Conservation (phyloP, 2,329 filamentous ascomycete species). For the Drechslerella coelobrocha region DNA sequence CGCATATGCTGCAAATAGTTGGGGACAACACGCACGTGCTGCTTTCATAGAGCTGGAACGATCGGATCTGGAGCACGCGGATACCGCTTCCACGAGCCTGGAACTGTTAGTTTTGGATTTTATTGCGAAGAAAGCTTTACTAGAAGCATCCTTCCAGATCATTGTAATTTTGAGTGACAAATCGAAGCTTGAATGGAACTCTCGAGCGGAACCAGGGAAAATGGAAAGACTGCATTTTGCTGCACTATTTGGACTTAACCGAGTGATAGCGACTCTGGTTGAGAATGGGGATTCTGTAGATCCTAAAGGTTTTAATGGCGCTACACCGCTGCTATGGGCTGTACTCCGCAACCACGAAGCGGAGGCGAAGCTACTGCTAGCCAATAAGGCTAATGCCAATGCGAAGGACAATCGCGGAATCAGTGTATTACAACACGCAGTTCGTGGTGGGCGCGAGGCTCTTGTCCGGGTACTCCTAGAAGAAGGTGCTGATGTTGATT, state of each 20-base stretch:
- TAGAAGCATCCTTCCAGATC: no score
- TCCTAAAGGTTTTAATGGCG: not conserved
- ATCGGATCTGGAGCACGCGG: not conserved
- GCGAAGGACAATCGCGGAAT: not conserved
- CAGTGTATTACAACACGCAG: not conserved
- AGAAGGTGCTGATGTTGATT: not conserved
- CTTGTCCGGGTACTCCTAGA: slow-evolving; percentile 1
- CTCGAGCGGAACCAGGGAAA: not conserved
- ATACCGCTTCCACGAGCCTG: not conserved
- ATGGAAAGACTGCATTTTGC: not conserved
- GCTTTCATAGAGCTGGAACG: not conserved
- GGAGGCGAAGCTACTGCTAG: not conserved
- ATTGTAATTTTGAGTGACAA: not conserved
- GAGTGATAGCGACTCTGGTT: not conserved
- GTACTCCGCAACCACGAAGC: not conserved
- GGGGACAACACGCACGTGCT: slow-evolving; percentile 12
- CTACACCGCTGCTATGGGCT: not conserved
- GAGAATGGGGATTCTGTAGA: not conserved
- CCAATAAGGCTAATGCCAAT: not conserved
- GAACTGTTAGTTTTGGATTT: not conserved
- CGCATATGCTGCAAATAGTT: slow-evolving; percentile 11
- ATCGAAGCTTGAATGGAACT: not conserved
- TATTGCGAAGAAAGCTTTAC: no score
- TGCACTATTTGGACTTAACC: slow-evolving; percentile 6
- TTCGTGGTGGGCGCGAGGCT: not conserved